A percentile compares a stretch with the other conserved stretches of the same genome.
These are phyloP conservation scores for Botrytis porri DNA, from an alignment of 2,329 filamentous ascomycete genomes.

Conservation along the genomic window DNA sequence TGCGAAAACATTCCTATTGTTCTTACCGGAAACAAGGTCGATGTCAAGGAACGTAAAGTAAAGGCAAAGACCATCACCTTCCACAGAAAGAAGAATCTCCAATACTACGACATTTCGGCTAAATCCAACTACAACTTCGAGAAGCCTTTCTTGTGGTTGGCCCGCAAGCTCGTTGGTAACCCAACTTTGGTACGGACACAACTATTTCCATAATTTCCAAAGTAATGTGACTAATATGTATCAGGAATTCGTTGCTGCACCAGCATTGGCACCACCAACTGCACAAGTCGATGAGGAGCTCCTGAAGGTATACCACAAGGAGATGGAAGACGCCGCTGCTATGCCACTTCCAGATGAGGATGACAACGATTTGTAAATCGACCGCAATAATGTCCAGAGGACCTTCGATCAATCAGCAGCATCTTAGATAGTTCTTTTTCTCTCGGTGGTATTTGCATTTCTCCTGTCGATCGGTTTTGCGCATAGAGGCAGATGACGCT, in stretches of 20 bases:
- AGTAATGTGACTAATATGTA: slow-evolving; percentile 24
- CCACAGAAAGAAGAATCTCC: slow-evolving; percentile 99
- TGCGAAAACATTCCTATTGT: slow-evolving; percentile 99
- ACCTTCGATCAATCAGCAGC: slow-evolving; percentile 29
- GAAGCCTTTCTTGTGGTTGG: slow-evolving; percentile 99
- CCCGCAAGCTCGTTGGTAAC: slow-evolving; percentile 97
- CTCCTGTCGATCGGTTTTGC: slow-evolving; percentile 30
- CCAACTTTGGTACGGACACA: slow-evolving; percentile 64
- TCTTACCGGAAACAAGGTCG: slow-evolving; percentile 98
- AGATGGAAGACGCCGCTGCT: slow-evolving; percentile 78
- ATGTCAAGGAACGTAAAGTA: slow-evolving; percentile 99
- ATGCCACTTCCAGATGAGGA: slow-evolving; percentile 94
- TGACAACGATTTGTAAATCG: slow-evolving; percentile 58
- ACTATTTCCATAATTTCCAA: slow-evolving; percentile 21
- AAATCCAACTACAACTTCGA: slow-evolving; percentile 99
- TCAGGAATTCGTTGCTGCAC: slow-evolving; percentile 94
- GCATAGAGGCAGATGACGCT: slow-evolving; percentile 35
- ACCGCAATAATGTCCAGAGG: slow-evolving; percentile 23
- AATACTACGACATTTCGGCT: slow-evolving; percentile 99
- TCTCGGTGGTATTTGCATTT: slow-evolving; percentile 37
- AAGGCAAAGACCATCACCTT: slow-evolving; percentile 99
- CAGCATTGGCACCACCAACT: slow-evolving; percentile 90
- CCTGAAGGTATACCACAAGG: slow-evolving; percentile 77
- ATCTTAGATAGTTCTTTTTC: slow-evolving; percentile 39
- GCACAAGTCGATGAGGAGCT: slow-evolving; percentile 83